Evolutionary conservation across 2,329 filamentous ascomycete species (phyloP), one percentile per base, ranked within the genome.

Genomic region (Exophiala lecanii-corni): DNA sequence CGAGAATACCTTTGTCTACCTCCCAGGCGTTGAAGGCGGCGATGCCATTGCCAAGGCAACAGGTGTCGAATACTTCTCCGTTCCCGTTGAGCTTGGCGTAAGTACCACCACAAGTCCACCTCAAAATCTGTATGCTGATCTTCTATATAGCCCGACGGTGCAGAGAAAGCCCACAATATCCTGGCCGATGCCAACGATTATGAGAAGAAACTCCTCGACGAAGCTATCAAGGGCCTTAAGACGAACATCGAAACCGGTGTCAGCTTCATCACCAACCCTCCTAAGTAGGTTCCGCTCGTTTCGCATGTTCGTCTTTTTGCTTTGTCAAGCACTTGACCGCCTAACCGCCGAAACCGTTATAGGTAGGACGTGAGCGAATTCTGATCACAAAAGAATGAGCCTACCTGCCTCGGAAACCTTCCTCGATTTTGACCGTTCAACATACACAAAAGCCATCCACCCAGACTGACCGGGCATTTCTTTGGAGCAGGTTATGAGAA

Each of bases 1-100:
- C 51, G 91, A 96, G 77, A 89, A 91, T 59, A 92, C 88, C 67
- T 98, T 85, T 69, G 83, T 98, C 71, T 96, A 96, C 75, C 85
- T 97, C 25, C 83, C 86, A 37, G 91, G 91, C 68, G 79, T 98
- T 37, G 71, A 84, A 41, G 92, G 91, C 50, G 92, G 92, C 62
- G 85, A 91, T 41, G 87, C 79, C 55, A 84, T 98, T 58, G 78
- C 77, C 51, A 88, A 94, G 76, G 79, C 82, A 62, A 88, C 84
- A 50, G 89, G 89, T 57, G 69, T 78, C 53, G 89, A 98, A 43
- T 98, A 86, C 77, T 98, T 98, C 80, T 95, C 92, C 46, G 88
- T 94, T 42, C 91, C 89, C 49, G 80, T 97, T 57, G 87, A 95
- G 73, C 88, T 98, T 57, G 92, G 92, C 62, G 89, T 94, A 84